Base-by-base conservation (phyloP, 2,329 filamentous ascomycete species). In the Scedosporium apiospermum region DNA sequence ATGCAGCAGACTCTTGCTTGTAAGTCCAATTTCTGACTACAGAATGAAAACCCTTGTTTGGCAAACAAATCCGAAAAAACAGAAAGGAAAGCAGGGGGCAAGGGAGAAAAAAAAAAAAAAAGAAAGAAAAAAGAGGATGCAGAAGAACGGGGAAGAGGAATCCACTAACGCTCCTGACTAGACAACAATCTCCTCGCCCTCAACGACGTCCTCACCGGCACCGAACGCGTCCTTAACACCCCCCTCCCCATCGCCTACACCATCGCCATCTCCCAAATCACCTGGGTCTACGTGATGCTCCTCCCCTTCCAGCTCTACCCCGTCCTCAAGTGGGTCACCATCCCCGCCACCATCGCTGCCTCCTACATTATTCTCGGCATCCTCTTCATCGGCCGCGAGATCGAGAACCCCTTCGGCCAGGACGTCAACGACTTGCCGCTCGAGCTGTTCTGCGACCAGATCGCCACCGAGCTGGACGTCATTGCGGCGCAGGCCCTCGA, bases 281-380 rank as follows among this genome's bases (percentile, higher is more conserved):
- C 91, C 38, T 93, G 89, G 85, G 83, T 92, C 60, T 96, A 95
- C 75, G 86, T 95, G 61, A 76, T 91, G 67, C 80, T 91, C 38
- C 81, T 96, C 1, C 91, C 91, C 5, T 95, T 95, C 80, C 91
- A 96, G 75, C 84, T 96, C 6, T 83, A 84, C 70, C 70, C 73
- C 0, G 72, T 75, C 3, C 82, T 96, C 1, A 68, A 74, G 6
- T 95, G 88, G 87, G 81, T 92, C 66, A 88, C 90, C 12, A 59
- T 95, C 66, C 90, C 90, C 0, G 90, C 86, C 41, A 88, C 87
- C 55, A 77, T 93, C 16, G 80, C 79, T 3, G 88, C 87, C 2
- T 86, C 88, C 3, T 93, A 93, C 74, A 93, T 95, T 67, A 93
- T 95, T 71, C 83, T 95, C 64, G 89, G 89, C 26, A 84, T 95